These are phyloP conservation scores for Pyrenula aspistea DNA, from an alignment of 495 filamentous ascomycete species.

Conservation along the genomic window DNA sequence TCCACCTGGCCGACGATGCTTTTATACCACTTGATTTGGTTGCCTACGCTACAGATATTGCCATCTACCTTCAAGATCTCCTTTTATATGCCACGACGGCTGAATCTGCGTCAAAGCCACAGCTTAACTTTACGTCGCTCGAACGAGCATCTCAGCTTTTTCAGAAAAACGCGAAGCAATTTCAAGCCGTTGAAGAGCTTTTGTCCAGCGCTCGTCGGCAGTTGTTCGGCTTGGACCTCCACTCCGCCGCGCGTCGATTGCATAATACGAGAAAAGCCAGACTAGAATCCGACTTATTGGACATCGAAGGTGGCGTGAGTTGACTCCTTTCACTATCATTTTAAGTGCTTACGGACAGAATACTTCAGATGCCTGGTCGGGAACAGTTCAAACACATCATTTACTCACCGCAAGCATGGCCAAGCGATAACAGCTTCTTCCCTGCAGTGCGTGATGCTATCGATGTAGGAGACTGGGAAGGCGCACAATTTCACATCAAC, in stretches of 20 bases:
- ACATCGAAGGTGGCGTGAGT: slow-evolving; percentile 64
- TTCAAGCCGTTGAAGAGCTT: not conserved
- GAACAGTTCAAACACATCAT: slow-evolving; percentile 93
- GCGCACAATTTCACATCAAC: slow-evolving; percentile 57
- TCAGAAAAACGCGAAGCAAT: not conserved
- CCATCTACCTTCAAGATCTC: slow-evolving; percentile 50
- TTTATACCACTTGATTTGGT: slow-evolving; percentile 75
- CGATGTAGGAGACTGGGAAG: slow-evolving; percentile 54
- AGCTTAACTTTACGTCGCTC: not conserved
- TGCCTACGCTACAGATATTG: slow-evolving; percentile 56
- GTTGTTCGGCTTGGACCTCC: not conserved
- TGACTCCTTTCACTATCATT: slow-evolving; percentile 1
- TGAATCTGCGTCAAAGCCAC: not conserved
- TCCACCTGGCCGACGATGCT: slow-evolving; percentile 73
- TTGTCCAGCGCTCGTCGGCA: not conserved
- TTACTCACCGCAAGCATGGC: slow-evolving; percentile 74
- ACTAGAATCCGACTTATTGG: slow-evolving; percentile 77
- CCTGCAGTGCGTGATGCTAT: slow-evolving; percentile 78
- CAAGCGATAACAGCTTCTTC: slow-evolving; percentile 64
- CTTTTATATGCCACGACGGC: slow-evolving; percentile 29
- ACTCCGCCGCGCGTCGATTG: not conserved
- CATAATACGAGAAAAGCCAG: slow-evolving; percentile 61
- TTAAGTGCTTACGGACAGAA: not conserved
- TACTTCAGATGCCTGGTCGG: slow-evolving; percentile 61
- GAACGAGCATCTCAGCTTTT: not conserved